Base-by-base conservation (phyloP, 495 filamentous ascomycete species). In the Ascodesmis nigricans region DNA sequence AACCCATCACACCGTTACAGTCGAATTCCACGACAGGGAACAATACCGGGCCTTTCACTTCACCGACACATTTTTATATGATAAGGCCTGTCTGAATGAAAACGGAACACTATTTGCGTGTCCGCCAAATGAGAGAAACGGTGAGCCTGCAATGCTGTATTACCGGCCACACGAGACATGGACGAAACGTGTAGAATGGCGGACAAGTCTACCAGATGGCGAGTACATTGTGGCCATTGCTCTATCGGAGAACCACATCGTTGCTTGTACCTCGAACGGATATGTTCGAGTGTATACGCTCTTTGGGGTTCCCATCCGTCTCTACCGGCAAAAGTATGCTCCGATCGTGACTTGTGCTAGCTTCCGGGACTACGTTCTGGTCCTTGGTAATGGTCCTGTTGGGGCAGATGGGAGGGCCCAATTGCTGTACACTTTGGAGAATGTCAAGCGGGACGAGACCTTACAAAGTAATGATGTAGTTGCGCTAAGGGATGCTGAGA, bases 81-180 rank as follows among this genome's bases (percentile, higher is more conserved):
- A 97, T 55, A 90, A 90, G 49, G 84, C 87, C n/a, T 93, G 84
- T 45, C 58, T 64, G 4, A 64, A 81, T 50, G 80, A 91, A 22
- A 67, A 77, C 37, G 87, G 87, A 18, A 65, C 79, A 0, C 62
- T 92, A 0, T 93, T 95, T 52, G 78, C 83, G 1, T 87, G 76
- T 45, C 73, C 66, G 8, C 71, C 82, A 1, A 66, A 61, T 9
- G 67, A 69, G 26, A 64, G 66, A 8, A 63, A 63, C 20, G n/a
- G n/a, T n/a, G n/a, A n/a, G n/a, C 72, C 73, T 17, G 78, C 87
- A 0, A 77, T 74, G 20, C 70, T 97, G n/a, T 90, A 91, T 54
- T 97, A 93, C 50, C 71, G 87, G 7, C 90, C 87, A 0, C 87
- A 97, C 48, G 90, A 95, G 54, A 90, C 80, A 2, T 97, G 87